phyloP scores from a whole-genome alignment of 768 basidiomycete species.

The Lactarius sp. region DNA sequence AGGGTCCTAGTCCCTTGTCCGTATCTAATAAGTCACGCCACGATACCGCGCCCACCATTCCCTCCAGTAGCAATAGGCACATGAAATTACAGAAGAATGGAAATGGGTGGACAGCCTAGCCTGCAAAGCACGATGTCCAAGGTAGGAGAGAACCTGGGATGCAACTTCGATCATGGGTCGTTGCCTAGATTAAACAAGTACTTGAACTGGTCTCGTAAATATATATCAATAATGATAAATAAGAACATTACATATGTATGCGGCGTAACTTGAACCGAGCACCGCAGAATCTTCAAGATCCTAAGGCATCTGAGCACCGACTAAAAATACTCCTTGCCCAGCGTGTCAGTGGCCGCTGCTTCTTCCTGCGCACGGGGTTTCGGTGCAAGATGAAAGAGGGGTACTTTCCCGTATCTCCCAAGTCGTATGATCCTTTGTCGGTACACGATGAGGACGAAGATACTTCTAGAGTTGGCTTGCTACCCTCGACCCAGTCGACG shows the following conservation, averaged over 20 bases:
- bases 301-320: neutral
- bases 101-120: neutral
- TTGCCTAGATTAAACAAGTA: neutral
- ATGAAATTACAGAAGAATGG: neutral
- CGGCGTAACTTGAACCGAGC: neutral
- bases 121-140: neutral
- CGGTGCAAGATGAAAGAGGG: neutral
- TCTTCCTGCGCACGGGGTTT: neutral
- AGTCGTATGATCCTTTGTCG: slow-evolving; percentile 1
- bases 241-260: neutral
- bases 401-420: neutral
- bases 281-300: neutral
- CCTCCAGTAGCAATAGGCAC: neutral
- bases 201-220: neutral
- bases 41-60: neutral
- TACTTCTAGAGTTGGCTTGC: neutral
- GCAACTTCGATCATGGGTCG: neutral
- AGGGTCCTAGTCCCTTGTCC: neutral
- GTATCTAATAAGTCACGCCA: neutral
- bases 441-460: slow-evolving; percentile 4
- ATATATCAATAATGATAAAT: slow-evolving; percentile 9
- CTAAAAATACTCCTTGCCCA: slow-evolving; percentile 14
- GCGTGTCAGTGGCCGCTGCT: slow-evolving; percentile 3
- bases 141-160: neutral
- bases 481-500: slow-evolving; percentile 10